These are phyloP conservation scores for Xylogone sp. DNA, from an alignment of 2,329 filamentous ascomycete genomes.

Conservation along the genomic window DNA sequence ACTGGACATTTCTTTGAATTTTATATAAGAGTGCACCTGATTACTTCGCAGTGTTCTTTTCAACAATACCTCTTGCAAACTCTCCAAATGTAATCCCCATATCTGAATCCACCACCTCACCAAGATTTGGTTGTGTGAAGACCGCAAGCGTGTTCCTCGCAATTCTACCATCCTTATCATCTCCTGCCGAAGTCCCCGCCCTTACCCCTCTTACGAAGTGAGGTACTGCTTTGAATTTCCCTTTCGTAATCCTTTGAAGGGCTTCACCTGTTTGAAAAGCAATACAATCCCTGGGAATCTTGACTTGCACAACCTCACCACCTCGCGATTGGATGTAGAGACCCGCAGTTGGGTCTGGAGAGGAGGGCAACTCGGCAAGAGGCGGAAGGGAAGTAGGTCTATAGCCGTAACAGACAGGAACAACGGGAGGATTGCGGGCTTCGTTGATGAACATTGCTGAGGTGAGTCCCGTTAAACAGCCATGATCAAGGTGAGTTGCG, in stretches of 20 bases:
- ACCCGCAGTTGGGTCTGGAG: constrained; percentile 80
- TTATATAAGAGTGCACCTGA: no score
- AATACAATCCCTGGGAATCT: constrained; percentile 85
- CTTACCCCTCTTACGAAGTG: constrained; percentile 86
- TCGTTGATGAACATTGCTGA: constrained; percentile 97
- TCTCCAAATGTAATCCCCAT: constrained; percentile 69
- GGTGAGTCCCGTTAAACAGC: constrained; percentile 89
- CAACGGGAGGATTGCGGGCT: constrained; percentile 32
- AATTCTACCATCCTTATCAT: constrained; percentile 46
- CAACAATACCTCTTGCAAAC: constrained; percentile 52
- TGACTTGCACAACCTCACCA: constrained; percentile 81
- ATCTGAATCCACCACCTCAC: constrained; percentile 69
- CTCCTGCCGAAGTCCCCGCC: constrained; percentile 37
- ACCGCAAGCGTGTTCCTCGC: constrained; percentile 89
- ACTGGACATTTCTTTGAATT: no score
- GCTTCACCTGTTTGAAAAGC: constrained; percentile 96
- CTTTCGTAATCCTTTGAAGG: constrained; percentile 84
- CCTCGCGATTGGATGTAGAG: constrained; percentile 91
- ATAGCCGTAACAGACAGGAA: constrained; percentile 25
- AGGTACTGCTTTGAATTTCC: constrained; percentile 88
- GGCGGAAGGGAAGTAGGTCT: constrained; percentile 36
- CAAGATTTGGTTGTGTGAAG: constrained; percentile 94
- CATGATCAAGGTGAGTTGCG: constrained; percentile 84
- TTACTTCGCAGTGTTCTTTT: constrained; percentile 30
- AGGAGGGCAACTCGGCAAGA: constrained; percentile 67